phyloP scores from a whole-genome alignment of 192 early-diverging fungal genomes.

The Rhizophlyctis rosea region DNA sequence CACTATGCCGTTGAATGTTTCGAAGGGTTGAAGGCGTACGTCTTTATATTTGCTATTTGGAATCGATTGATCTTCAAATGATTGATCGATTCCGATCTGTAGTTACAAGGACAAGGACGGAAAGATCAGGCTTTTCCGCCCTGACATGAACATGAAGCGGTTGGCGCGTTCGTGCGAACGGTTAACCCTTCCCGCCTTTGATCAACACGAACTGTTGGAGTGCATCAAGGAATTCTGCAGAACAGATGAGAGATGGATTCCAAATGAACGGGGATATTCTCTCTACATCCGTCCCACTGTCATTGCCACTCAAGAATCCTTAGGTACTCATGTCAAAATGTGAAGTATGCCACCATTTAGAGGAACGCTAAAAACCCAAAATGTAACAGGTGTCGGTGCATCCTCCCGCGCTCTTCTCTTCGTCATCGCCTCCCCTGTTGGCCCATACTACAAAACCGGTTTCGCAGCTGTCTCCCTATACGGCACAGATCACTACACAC shows the following conservation, averaged over 20 bases:
- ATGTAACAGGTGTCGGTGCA: slow-evolving; percentile 71
- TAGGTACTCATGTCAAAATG: slow-evolving; percentile 26
- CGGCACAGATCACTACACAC: slow-evolving; percentile 80
- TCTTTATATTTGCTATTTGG: neutral
- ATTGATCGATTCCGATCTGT: neutral
- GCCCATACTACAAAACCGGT: slow-evolving; percentile 95
- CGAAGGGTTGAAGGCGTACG: slow-evolving; percentile 55
- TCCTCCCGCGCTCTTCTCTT: slow-evolving; percentile 78
- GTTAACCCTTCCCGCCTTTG: slow-evolving; percentile 80
- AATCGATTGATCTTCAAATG: neutral
- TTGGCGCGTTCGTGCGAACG: slow-evolving; percentile 74
- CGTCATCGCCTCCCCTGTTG: slow-evolving; percentile 87
- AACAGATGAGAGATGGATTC: slow-evolving; percentile 85
- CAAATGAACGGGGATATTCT: slow-evolving; percentile 85
- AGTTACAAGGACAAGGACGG: slow-evolving; percentile 86
- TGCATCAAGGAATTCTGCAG: slow-evolving; percentile 81
- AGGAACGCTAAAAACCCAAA: neutral
- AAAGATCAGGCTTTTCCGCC: slow-evolving; percentile 89
- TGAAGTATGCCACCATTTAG: neutral
- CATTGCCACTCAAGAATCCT: slow-evolving; percentile 81
- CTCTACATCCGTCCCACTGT: slow-evolving; percentile 91
- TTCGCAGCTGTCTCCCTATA: slow-evolving; percentile 83
- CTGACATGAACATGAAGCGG: slow-evolving; percentile 95
- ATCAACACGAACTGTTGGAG: slow-evolving; percentile 72
- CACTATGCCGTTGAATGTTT: slow-evolving; percentile 95